Evolutionary conservation across 23 red algal genomes (phyloP).

Genomic region (Chondrus crispus): DNA sequence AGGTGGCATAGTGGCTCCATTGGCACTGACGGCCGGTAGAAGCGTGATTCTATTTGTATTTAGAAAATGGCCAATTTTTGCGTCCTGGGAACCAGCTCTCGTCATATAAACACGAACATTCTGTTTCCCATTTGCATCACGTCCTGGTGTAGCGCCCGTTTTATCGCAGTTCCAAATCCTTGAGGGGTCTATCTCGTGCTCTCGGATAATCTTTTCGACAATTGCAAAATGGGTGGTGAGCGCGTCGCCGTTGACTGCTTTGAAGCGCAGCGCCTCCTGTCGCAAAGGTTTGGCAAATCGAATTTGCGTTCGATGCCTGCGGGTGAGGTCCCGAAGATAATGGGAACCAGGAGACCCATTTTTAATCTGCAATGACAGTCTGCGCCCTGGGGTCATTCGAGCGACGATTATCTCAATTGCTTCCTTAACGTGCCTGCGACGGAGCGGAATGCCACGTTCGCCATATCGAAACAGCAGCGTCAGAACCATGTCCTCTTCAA

Average conservation of each 20-base stretch:
- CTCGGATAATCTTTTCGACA: neutral
- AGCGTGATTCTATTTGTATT: neutral
- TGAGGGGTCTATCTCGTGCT: neutral
- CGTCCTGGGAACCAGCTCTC: neutral
- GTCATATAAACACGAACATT: neutral
- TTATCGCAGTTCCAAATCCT: neutral
- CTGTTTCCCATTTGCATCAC: neutral
- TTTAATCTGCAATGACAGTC: neutral
- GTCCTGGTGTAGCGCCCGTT: neutral
- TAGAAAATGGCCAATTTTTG: neutral
- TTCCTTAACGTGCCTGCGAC: neutral
- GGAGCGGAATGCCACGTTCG: neutral
- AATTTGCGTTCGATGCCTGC: neutral
- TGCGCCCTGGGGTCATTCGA: neutral
- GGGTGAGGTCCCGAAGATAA: neutral
- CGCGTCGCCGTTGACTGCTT: neutral
- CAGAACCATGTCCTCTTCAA: neutral
- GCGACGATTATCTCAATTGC: neutral
- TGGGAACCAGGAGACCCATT: neutral
- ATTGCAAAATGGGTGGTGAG: neutral
- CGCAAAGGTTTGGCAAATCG: neutral
- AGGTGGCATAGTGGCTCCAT: neutral
- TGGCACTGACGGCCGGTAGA: neutral
- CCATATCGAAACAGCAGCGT: neutral
- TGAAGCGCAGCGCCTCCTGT: neutral